Evolutionary conservation across 345 rosid genomes (phyloP).

Genomic region (Conringia planisiliqua): DNA sequence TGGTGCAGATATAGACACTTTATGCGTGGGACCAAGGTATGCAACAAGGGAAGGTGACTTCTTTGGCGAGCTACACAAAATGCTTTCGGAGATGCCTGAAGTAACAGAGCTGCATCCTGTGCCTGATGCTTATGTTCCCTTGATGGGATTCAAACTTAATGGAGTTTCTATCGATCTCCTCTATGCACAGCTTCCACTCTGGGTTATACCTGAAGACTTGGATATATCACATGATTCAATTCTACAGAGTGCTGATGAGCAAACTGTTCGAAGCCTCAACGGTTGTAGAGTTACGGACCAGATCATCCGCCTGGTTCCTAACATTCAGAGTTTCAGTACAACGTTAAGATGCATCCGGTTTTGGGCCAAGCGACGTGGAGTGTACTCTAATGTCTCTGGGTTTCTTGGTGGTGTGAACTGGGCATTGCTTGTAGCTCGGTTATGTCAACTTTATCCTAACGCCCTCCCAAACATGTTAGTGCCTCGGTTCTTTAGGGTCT

Average conservation of each 20-base stretch:
- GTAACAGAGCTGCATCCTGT: slow-evolving; percentile 91
- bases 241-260: slow-evolving; percentile 82
- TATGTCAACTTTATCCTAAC: slow-evolving; percentile 96
- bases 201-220: slow-evolving; percentile 93
- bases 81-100: slow-evolving; percentile 89
- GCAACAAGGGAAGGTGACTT: slow-evolving; percentile 91
- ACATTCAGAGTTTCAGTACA: slow-evolving; percentile 86
- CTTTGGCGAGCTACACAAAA: slow-evolving; percentile 72
- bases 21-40: slow-evolving; percentile 92
- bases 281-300: slow-evolving; percentile 99
- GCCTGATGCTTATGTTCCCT: slow-evolving; percentile 97
- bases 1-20: slow-evolving; percentile 97
- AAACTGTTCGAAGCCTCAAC: slow-evolving; percentile 95
- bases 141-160: slow-evolving; percentile 79
- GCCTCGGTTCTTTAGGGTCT: slow-evolving; percentile 90
- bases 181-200: slow-evolving; percentile 82
- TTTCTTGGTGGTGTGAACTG: slow-evolving; percentile 98
- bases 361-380: slow-evolving; percentile 99
- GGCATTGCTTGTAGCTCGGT: slow-evolving; percentile 98
- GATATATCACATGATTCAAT: slow-evolving; percentile 87
- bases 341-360: slow-evolving; percentile 88
- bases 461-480: slow-evolving; percentile 87
- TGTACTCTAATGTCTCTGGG: slow-evolving; percentile 96
- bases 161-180: slow-evolving; percentile 96
- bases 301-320: slow-evolving; percentile 90